These are phyloP conservation scores for Rhodotorula sp. DNA, from an alignment of 1,284 basidiomycete species.

Conservation along the genomic window DNA sequence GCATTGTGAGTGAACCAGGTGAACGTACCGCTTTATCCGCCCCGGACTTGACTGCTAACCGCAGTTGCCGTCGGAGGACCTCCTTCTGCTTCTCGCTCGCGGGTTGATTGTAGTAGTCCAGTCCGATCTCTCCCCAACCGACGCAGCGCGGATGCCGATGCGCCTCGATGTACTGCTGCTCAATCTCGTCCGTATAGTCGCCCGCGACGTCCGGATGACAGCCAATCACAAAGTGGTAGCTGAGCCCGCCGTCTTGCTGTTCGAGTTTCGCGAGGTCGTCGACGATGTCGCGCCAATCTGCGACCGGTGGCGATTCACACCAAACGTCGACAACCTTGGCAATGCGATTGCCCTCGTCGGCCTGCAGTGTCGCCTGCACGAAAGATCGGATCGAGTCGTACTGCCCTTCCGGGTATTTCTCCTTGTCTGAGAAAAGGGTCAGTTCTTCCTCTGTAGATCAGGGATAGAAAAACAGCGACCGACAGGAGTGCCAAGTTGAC, in stretches of 20 bases:
- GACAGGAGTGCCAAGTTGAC: conserved; percentile 65
- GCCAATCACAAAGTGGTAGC: conserved; percentile 38
- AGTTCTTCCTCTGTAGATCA: background rate
- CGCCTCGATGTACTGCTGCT: conserved; percentile 70
- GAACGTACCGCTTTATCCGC: conserved; percentile 56
- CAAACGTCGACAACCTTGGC: conserved; percentile 71
- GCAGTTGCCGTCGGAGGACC: conserved; percentile 66
- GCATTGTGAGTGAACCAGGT: too few relatives aligned
- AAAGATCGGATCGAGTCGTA: conserved; percentile 63
- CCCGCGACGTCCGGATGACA: conserved; percentile 62
- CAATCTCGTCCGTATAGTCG: conserved; percentile 64
- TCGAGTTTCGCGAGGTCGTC: conserved; percentile 25
- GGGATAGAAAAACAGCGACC: conserved; percentile 27
- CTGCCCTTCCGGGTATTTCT: conserved; percentile 59
- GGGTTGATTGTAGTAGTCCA: conserved; percentile 76
- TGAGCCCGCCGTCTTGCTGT: conserved; percentile 3
- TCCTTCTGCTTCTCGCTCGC: conserved; percentile 64
- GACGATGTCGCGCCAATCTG: conserved; percentile 54
- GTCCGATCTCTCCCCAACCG: conserved; percentile 78
- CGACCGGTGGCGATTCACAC: conserved; percentile 69
- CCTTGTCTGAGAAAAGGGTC: conserved; percentile 9
- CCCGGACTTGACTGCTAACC: conserved; percentile 57
- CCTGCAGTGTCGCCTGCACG: conserved; percentile 59
- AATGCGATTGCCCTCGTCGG: background rate
- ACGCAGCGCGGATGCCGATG: conserved; percentile 67